Evolutionary conservation across 1,284 basidiomycete species (phyloP).

Genomic region (Vanrija humicola): DNA sequence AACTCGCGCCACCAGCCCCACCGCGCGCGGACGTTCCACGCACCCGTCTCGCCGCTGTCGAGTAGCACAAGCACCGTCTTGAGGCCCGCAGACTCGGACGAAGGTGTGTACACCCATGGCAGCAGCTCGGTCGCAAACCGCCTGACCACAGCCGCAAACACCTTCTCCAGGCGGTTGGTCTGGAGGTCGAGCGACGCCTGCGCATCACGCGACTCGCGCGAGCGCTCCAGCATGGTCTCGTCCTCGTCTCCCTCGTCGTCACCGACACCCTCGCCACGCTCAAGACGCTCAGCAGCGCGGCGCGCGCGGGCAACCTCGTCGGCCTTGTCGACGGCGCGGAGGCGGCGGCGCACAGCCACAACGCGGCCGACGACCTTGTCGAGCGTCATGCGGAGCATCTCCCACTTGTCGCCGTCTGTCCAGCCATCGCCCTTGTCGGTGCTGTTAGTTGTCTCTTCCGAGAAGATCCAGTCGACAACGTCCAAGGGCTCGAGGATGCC

Average conservation of each 20-base stretch:
- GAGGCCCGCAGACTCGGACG: slow-evolving; percentile 23
- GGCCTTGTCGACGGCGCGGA: slow-evolving; percentile 71
- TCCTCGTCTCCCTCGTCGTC: slow-evolving; percentile 27
- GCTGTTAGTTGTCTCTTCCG: slow-evolving; percentile 39
- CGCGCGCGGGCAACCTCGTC: slow-evolving; percentile 76
- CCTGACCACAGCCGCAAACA: slow-evolving; percentile 32
- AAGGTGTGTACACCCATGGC: slow-evolving; percentile 24
- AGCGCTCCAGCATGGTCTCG: slow-evolving; percentile 26
- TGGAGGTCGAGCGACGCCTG: slow-evolving; percentile 41
- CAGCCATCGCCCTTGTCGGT: slow-evolving; percentile 45
- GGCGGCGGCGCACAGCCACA: slow-evolving; percentile 65
- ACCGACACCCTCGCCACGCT: slow-evolving; percentile 38
- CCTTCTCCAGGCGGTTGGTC: slow-evolving; percentile 32
- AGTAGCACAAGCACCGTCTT: slow-evolving; percentile 35
- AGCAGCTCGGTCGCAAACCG: slow-evolving; percentile 33
- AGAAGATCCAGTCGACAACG: slow-evolving; percentile 81
- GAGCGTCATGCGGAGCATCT: slow-evolving; percentile 66
- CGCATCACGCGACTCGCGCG: slow-evolving; percentile 37
- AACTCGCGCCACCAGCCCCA: slow-evolving; percentile 47
- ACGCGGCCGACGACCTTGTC: slow-evolving; percentile 87
- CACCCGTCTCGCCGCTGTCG: slow-evolving; percentile 35
- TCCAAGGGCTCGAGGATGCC: slow-evolving; percentile 93
- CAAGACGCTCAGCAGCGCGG: slow-evolving; percentile 54
- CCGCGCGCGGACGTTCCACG: slow-evolving; percentile 38
- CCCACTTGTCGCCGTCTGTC: slow-evolving; percentile 69